These are phyloP conservation scores for Sporothrix curviconia DNA, from an alignment of 2,329 filamentous ascomycete genomes.

Conservation along the genomic window DNA sequence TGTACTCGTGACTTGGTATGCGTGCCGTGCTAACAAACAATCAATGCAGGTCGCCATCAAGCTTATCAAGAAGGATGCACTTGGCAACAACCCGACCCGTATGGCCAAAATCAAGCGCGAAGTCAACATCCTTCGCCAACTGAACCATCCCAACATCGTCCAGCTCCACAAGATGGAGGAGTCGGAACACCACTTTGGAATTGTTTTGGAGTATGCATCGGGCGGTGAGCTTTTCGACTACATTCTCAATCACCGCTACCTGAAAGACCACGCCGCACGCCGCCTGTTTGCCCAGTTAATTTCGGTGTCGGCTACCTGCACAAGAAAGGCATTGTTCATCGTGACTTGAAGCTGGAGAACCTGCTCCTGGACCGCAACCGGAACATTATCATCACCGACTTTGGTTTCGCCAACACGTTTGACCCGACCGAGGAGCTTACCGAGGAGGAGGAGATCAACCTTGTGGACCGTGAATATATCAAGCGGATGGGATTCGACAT, in stretches of 20 bases:
- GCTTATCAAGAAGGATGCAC: conserved; percentile 83
- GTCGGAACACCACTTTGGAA: conserved; percentile 93
- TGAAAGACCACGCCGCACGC: conserved; percentile 87
- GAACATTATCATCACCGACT: conserved; percentile 99
- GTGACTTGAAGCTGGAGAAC: conserved; percentile 95
- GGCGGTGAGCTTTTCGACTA: conserved; percentile 97
- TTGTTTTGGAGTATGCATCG: conserved; percentile 96
- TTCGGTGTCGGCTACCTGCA: conserved; percentile 96
- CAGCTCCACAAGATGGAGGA: conserved; percentile 97
- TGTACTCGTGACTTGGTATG: background rate
- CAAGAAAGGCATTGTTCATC: conserved; percentile 97
- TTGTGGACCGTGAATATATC: conserved; percentile 82
- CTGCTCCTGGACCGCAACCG: conserved; percentile 88
- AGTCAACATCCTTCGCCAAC: conserved; percentile 82
- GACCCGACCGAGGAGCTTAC: conserved; percentile 79
- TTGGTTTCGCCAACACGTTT: conserved; percentile 98
- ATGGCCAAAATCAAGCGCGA: conserved; percentile 97
- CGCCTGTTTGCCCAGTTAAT: conserved; percentile 91
- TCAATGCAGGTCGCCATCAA: conserved; percentile 82
- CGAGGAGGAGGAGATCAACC: conserved; percentile 82
- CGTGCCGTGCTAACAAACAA: background rate
- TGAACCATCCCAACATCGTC: conserved; percentile 92
- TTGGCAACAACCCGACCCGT: conserved; percentile 81
- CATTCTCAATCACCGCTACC: conserved; percentile 91
- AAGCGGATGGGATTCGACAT: conserved; percentile 81